Evolutionary conservation across 106 monocot species (phyloP).

Genomic region (Apostasia shenzhenica): DNA sequence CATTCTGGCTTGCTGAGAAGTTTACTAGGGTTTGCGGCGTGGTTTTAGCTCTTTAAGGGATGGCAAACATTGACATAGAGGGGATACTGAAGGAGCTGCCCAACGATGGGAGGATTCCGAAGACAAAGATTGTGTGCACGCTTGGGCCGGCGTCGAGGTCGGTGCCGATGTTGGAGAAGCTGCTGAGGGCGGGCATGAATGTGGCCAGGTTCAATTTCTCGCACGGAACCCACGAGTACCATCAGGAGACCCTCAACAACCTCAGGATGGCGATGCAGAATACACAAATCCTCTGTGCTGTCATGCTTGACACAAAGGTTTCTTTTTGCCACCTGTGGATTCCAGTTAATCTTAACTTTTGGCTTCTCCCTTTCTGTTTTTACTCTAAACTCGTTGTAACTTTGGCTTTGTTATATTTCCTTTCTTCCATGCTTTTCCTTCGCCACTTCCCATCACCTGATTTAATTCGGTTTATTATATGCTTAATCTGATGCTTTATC

Average conservation of each 20-base stretch:
- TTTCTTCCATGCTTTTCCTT: too few relatives aligned
- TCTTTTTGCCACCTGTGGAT: neutral
- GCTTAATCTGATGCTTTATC: too few relatives aligned
- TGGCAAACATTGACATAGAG: constrained; percentile 57
- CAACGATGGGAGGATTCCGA: constrained; percentile 36
- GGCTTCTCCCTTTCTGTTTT: too few relatives aligned
- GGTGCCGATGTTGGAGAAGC: constrained; percentile 69
- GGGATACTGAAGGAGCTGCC: constrained; percentile 49
- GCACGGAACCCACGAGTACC: constrained; percentile 60
- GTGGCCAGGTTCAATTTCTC: constrained; percentile 77
- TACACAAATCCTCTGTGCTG: constrained; percentile 61
- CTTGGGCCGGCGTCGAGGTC: constrained; percentile 66
- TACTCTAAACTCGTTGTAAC: too few relatives aligned
- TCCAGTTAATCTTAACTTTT: too few relatives aligned
- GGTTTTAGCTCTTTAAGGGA: constrained; percentile 3
- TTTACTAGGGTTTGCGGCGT: neutral
- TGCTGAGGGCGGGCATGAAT: constrained; percentile 65
- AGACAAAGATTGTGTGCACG: constrained; percentile 72
- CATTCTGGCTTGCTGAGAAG: neutral
- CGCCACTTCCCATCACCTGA: too few relatives aligned
- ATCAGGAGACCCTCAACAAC: constrained; percentile 66
- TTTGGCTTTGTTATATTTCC: too few relatives aligned
- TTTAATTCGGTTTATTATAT: too few relatives aligned
- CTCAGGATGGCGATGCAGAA: constrained; percentile 52
- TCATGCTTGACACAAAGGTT: constrained; percentile 80